Base-by-base conservation (phyloP, 306 rosid species). In the Hippophae tibetana region DNA sequence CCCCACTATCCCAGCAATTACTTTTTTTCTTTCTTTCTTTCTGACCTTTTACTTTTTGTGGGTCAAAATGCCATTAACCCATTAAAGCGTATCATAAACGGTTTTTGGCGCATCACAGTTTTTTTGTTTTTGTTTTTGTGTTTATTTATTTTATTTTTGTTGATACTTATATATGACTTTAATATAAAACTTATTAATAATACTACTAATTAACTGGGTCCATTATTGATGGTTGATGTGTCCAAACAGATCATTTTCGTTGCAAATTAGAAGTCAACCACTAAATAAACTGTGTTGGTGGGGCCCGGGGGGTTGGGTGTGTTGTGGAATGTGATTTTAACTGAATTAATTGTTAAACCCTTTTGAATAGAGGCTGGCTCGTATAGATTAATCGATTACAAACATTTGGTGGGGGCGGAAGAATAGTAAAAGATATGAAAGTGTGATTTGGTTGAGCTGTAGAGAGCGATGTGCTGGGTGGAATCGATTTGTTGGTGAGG, bases 61-160 rank as follows among this genome's bases (percentile, higher is more conserved):
- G 78, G 68, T 46, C 45, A n/a, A 63, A 67, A 72, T 57, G 57
- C 78, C 84, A 64, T 70, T 70, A 79, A 51, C 76, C 95, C 78
- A 84, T 90, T 79, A 69, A 40, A n/a, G 38, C 38, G 38, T 31
- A 31, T 31, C 38, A 57, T 67, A 49, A 76, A 79, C 86, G 84
- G 95, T 77, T 83, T 78, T 85, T 71, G 79, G 72, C 76, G 77
- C 76, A 72, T 67, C 47, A 42, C 77, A 72, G 45, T 10, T 63
- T 9, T 45, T n/a, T 50, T 27, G 26, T 27, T 23, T 57, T 7
- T 44, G 5, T 26, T 47, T 48, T 26, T 6, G 52, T 69, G 62
- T 31, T 62, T 41, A 58, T 61, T 69, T 64, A 67, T 77, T 76
- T 74, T 69, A 73, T 76, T 64, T 81, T 72, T 71, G 74, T 71